Base-by-base conservation (phyloP, 768 basidiomycete genomes). In the Tephrocybe sp. region DNA sequence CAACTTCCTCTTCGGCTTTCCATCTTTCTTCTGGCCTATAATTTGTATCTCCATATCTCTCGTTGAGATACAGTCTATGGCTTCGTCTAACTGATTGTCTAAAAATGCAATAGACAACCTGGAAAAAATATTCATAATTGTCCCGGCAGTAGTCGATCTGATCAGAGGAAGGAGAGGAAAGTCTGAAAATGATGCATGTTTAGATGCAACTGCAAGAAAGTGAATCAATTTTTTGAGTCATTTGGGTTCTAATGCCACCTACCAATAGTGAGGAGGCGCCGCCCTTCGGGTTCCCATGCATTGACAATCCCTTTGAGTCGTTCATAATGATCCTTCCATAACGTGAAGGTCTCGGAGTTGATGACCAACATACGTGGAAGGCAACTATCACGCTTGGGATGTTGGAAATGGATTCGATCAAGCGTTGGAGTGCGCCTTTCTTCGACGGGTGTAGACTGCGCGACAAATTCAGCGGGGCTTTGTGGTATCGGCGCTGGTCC, bases 241-340 rank as follows among this genome's bases (percentile, higher is more conserved):
- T 38, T n/a, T n/a, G n/a, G n/a, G n/a, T n/a, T n/a, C n/a, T n/a
- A n/a, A 20, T 41, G 30, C 10, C 17, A 61, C 70, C 38, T 41
- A 80, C 83, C 69, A 23, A 84, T 63, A 2, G 82, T 84, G 30
- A 82, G 48, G 16, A 83, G 62, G 36, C 69, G 65, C 50, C 63
- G 60, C 23, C 65, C 69, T 42, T 73, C 60, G 8, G 75, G 72
- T 45, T 76, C 73, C 86, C 88, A 90, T 10, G 64, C 66, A 33
- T 68, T 69, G 7, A 84, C 71, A 20, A 89, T 66, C 23, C 74
- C 74, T 56, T 72, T 59, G 41, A 91, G 66, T 17, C 83, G 72
- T 30, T 69, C 64, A 60, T 89, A 92, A 62, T 93, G 89, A 40
- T 76, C 76, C 40, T 78, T 77, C 91, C 91, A 93, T 3, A 91